These are phyloP conservation scores for Laetiporus sulphureus DNA, from an alignment of 1,284 basidiomycete genomes.

Conservation along the genomic window DNA sequence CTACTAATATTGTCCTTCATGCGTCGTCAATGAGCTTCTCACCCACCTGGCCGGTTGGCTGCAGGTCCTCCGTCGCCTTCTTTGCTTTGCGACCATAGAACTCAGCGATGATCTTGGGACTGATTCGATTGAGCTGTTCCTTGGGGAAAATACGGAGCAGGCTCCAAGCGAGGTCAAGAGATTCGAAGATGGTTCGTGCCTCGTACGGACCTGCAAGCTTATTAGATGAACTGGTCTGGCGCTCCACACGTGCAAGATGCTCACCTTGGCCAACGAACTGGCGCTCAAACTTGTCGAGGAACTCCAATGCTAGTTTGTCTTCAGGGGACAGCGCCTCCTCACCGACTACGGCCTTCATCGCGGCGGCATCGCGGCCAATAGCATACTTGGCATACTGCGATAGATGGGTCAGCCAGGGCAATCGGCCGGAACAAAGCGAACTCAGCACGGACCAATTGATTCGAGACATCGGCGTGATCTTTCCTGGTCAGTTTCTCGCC, in stretches of 20 bases:
- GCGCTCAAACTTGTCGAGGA: conserved; percentile 91
- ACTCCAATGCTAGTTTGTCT: conserved; percentile 91
- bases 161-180: conserved; percentile 95
- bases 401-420: conserved; percentile 1
- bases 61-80: conserved; percentile 48
- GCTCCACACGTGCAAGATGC: too few species aligned
- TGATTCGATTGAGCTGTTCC: conserved; percentile 96
- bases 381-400: conserved; percentile 92
- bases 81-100: conserved; percentile 78
- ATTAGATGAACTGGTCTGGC: too few species aligned
- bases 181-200: conserved; percentile 95
- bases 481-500: conserved; percentile 96
- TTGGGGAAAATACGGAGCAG: conserved; percentile 98
- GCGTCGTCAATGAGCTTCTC: conserved; percentile 54
- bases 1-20: neutral
- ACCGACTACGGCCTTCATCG: conserved; percentile 99
- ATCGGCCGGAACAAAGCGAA: neutral
- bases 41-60: conserved; percentile 37
- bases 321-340: conserved; percentile 94
- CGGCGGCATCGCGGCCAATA: conserved; percentile 93
- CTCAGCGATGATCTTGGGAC: conserved; percentile 84
- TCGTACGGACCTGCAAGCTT: conserved; percentile 83
- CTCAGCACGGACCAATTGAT: conserved; percentile 78
- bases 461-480: conserved; percentile 98
- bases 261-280: conserved; percentile 96